Conservation (phyloP, 805 yeast genomes). For the Candida boidinii region DNA sequence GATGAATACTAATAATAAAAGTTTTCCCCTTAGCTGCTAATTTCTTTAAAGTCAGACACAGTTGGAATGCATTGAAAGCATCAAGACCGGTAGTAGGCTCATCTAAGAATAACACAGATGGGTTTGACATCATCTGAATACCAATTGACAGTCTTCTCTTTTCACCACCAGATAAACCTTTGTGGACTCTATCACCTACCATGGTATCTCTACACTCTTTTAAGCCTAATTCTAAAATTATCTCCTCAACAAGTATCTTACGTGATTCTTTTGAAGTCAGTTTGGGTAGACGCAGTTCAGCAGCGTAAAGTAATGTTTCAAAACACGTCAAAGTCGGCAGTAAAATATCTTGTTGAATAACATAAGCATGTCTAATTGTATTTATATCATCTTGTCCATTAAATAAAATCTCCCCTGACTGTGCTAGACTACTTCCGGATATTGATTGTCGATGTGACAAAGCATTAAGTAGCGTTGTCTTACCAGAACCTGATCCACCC, state of each 20-base stretch:
- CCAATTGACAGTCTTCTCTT: slow-evolving; percentile 71
- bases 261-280: slow-evolving; percentile 36
- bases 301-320: slow-evolving; percentile 64
- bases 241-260: slow-evolving; percentile 41
- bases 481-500: slow-evolving; percentile 87
- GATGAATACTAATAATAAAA: slow-evolving; percentile 70
- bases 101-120: slow-evolving; percentile 69
- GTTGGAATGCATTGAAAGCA: slow-evolving; percentile 61
- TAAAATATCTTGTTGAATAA: slow-evolving; percentile 68
- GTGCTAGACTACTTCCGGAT: slow-evolving; percentile 22
- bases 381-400: slow-evolving; percentile 25
- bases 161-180: slow-evolving; percentile 80
- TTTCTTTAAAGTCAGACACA: slow-evolving; percentile 52
- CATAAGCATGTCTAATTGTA: slow-evolving; percentile 43
- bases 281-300: slow-evolving; percentile 56
- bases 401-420: slow-evolving; percentile 33
- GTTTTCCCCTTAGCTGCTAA: slow-evolving; percentile 58
- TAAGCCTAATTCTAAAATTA: slow-evolving; percentile 58
- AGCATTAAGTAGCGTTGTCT: slow-evolving; percentile 69
- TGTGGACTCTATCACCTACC: slow-evolving; percentile 44
- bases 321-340: slow-evolving; percentile 64
- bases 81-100: slow-evolving; percentile 89
- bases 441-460: slow-evolving; percentile 41
- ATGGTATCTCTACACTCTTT: slow-evolving; percentile 52
- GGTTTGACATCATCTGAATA: slow-evolving; percentile 67